Percentiles rank a stretch among this genome's conserved stretches.
phyloP scores from a whole-genome alignment of 2,329 filamentous ascomycete genomes.

The Salinomyces thailandicus region DNA sequence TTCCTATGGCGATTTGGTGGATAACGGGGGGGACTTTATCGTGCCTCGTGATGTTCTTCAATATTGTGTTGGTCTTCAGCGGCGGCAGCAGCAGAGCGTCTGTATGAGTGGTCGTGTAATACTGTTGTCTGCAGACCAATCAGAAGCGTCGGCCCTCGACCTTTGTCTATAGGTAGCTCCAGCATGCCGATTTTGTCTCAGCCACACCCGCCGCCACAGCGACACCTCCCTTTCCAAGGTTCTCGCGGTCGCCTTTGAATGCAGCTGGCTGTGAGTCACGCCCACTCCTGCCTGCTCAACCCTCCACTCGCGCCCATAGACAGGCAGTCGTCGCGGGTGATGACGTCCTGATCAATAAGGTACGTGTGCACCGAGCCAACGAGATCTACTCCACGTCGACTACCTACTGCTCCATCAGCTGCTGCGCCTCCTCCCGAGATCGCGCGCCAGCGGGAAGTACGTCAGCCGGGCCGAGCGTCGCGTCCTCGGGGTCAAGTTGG shows the following conservation, averaged over 20 bases:
- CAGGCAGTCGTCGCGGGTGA: neutral
- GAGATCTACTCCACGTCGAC: too few species aligned
- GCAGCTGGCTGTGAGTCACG: too few species aligned
- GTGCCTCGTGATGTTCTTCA: slow-evolving; percentile 3
- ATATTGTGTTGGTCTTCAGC: slow-evolving; percentile 2
- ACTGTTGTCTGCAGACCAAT: neutral
- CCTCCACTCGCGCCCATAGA: neutral
- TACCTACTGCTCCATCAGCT: too few species aligned
- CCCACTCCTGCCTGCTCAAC: neutral
- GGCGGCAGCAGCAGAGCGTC: slow-evolving; percentile 1
- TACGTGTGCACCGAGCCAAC: too few species aligned
- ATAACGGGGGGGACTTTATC: slow-evolving; percentile 10
- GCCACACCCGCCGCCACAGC: neutral
- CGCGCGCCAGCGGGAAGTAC: neutral
- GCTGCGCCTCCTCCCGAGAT: too few species aligned
- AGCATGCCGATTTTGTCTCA: neutral
- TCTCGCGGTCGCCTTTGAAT: too few species aligned
- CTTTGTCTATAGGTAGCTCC: neutral
- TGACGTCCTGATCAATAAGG: neutral
- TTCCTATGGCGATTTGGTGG: slow-evolving; percentile 2
- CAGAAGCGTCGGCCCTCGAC: neutral
- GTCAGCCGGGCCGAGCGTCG: neutral
- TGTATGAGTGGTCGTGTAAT: neutral
- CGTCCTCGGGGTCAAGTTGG: slow-evolving; percentile 2
- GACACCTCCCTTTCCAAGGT: neutral